These are phyloP conservation scores for Syzygium aromaticum DNA, from an alignment of 345 rosid species.

Conservation along the genomic window DNA sequence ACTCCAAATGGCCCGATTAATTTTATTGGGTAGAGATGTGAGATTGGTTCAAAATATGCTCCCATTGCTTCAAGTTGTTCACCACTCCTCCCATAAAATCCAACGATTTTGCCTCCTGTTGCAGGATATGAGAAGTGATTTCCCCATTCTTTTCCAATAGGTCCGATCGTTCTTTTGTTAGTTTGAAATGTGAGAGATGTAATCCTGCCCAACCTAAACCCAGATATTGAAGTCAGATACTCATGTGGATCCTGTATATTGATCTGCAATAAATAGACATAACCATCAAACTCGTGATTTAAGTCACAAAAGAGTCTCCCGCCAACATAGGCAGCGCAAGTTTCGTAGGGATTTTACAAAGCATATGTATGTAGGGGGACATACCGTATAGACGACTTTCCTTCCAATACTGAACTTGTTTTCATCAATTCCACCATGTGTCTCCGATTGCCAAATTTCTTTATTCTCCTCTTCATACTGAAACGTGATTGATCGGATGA, in stretches of 20 bases:
- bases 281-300: background rate
- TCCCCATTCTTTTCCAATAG: background rate
- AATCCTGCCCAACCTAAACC: background rate
- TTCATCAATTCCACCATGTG: background rate
- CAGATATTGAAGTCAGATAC: background rate
- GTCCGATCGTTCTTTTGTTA: background rate
- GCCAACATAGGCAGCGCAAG: background rate
- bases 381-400: background rate
- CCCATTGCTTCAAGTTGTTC: background rate
- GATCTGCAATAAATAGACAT: background rate
- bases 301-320: background rate
- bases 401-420: background rate
- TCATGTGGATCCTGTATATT: background rate
- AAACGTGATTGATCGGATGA: background rate
- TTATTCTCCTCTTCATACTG: background rate
- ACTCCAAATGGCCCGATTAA: background rate
- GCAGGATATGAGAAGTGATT: background rate
- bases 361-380: background rate
- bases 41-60: background rate
- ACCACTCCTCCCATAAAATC: background rate
- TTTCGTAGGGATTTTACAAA: background rate
- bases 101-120: background rate
- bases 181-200: background rate
- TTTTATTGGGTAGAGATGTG: background rate
- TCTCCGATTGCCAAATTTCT: background rate